phyloP scores from a whole-genome alignment of 208 protist species.

The Trypanosoma scelopori region DNA sequence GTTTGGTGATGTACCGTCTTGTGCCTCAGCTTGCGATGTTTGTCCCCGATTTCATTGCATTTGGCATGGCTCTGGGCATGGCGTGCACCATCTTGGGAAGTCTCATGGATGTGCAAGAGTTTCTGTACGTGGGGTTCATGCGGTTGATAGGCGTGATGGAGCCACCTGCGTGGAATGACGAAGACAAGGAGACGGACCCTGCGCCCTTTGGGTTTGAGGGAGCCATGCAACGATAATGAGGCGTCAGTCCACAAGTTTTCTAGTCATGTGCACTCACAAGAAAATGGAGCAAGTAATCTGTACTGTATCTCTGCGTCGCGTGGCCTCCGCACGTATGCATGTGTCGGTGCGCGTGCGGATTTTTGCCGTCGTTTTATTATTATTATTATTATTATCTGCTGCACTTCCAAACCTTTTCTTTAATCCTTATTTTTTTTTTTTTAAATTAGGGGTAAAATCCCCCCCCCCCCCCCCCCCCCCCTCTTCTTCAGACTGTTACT shows the following conservation, averaged over 20 bases:
- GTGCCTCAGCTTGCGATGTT: constrained; percentile 26
- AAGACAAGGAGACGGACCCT: constrained; percentile 17
- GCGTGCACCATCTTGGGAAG: constrained; percentile 60
- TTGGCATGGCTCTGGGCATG: constrained; percentile 41
- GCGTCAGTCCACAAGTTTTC: background rate
- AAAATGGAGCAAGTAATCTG: no score
- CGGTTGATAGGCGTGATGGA: constrained; percentile 57
- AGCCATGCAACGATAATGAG: background rate
- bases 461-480: no score
- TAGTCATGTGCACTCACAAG: constrained; percentile 3
- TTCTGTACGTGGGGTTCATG: constrained; percentile 55
- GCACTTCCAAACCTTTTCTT: no score
- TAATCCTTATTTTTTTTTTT: no score
- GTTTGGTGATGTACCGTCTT: constrained; percentile 21
- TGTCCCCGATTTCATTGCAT: constrained; percentile 32
- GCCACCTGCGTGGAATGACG: constrained; percentile 23
- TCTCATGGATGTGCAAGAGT: constrained; percentile 79
- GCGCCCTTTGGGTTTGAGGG: background rate
- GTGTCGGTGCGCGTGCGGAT: no score
- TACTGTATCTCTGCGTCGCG: no score
- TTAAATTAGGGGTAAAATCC: no score
- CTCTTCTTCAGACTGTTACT: no score
- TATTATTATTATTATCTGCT: no score
- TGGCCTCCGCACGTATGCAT: no score
- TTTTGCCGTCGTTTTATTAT: no score